phyloP scores from a whole-genome alignment of 352 stramenopile species.

The Globisporangium nagaii region DNA sequence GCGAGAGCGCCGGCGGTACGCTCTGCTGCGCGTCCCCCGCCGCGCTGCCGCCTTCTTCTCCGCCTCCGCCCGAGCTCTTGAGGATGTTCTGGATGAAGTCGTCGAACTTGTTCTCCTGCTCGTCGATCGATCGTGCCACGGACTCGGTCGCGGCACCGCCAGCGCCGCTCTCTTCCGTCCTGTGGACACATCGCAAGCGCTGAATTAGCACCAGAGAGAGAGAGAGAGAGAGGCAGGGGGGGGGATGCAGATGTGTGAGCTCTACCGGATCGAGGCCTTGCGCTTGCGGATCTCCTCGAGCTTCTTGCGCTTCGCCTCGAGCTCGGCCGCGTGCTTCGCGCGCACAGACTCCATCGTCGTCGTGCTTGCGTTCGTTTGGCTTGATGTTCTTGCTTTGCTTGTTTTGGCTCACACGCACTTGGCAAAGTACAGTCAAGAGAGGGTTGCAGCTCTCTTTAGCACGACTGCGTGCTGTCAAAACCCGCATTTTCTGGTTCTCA shows the following conservation, averaged over 20 bases:
- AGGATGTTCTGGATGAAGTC: slow-evolving; percentile 86
- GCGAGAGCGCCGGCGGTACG: slow-evolving; percentile 31
- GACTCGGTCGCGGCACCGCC: slow-evolving; percentile 25
- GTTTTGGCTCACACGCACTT: neutral
- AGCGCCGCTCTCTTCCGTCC: slow-evolving; percentile 37
- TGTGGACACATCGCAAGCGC: no score
- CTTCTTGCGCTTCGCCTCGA: slow-evolving; percentile 87
- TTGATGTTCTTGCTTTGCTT: neutral
- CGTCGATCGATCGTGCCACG: slow-evolving; percentile 52
- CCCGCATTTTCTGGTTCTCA: no score
- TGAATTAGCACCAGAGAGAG: no score
- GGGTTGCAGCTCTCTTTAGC: neutral
- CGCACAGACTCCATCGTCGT: slow-evolving; percentile 59
- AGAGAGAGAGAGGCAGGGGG: neutral
- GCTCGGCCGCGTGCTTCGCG: slow-evolving; percentile 78
- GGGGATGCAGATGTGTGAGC: neutral
- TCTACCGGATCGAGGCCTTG: slow-evolving; percentile 77
- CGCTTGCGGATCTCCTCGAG: slow-evolving; percentile 86
- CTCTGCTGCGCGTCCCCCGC: neutral
- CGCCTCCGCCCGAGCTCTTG: slow-evolving; percentile 33
- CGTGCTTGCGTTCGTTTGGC: no score
- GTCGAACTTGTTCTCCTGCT: slow-evolving; percentile 72
- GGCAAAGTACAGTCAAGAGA: neutral
- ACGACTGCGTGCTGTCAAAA: no score
- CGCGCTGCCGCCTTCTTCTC: slow-evolving; percentile 13